phyloP scores from a whole-genome alignment of 306 rosid species.

The Macrotyloma uniflorum region DNA sequence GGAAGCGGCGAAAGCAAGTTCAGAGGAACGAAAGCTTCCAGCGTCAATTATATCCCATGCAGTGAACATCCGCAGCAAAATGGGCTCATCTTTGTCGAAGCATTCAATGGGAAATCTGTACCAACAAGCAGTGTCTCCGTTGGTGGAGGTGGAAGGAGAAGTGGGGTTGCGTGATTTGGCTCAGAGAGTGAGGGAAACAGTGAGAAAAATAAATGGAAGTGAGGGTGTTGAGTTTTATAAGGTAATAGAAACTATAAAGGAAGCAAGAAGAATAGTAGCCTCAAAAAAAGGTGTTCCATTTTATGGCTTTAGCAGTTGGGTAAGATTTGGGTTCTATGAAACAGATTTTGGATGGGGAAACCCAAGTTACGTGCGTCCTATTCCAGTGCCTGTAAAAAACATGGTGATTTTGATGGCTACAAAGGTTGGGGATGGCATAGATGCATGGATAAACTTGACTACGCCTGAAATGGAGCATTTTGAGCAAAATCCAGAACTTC shows the following conservation, averaged over 20 bases:
- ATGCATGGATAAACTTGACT: constrained; percentile 55
- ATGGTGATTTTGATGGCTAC: neutral
- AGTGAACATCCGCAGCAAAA: constrained; percentile 23
- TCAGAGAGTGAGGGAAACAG: neutral
- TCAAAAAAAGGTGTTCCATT: neutral
- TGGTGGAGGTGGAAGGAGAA: neutral
- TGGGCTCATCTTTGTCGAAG: constrained; percentile 1
- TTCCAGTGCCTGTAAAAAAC: constrained; percentile 11
- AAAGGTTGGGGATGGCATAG: constrained; percentile 45
- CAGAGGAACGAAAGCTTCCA: neutral
- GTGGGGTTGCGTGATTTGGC: neutral
- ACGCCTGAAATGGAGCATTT: constrained; percentile 44
- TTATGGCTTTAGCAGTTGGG: constrained; percentile 34
- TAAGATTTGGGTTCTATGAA: constrained; percentile 39
- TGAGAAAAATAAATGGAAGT: neutral
- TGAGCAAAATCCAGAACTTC: constrained; percentile 24
- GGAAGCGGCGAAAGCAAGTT: neutral
- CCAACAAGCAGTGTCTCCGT: neutral
- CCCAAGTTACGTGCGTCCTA: constrained; percentile 46
- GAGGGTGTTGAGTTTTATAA: neutral
- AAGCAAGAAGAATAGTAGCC: neutral
- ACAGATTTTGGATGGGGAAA: constrained; percentile 54
- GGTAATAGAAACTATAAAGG: neutral
- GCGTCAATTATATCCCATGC: constrained; percentile 15
- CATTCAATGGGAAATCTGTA: constrained; percentile 21